These are phyloP conservation scores for Tolypocladium nubicola DNA, from an alignment of 2,329 filamentous ascomycete genomes.

Conservation along the genomic window DNA sequence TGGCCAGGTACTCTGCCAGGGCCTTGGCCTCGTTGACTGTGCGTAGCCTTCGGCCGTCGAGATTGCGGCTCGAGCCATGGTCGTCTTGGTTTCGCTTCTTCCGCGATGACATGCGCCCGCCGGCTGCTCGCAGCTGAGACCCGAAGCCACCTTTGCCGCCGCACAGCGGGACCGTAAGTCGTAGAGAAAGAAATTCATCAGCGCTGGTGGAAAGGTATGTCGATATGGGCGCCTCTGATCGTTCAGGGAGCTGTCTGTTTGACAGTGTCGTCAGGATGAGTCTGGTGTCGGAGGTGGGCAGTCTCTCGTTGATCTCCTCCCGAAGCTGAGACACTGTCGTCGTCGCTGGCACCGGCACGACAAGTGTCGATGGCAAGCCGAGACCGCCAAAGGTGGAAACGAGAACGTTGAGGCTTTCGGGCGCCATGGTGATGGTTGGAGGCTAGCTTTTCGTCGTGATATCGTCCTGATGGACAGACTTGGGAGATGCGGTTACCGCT, in stretches of 20 bases:
- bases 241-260: constrained; percentile 56
- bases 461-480: neutral
- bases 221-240: constrained; percentile 45
- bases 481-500: neutral
- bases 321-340: constrained; percentile 60
- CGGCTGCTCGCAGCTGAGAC: constrained; percentile 89
- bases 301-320: constrained; percentile 47
- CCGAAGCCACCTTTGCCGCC: constrained; percentile 98
- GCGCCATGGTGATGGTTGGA: constrained; percentile 34
- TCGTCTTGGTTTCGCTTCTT: constrained; percentile 81
- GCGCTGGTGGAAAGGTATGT: constrained; percentile 44
- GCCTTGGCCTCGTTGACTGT: constrained; percentile 95
- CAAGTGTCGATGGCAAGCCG: constrained; percentile 70
- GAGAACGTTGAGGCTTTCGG: constrained; percentile 63
- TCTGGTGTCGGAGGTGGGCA: constrained; percentile 45
- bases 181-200: constrained; percentile 70
- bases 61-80: constrained; percentile 83
- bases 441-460: neutral
- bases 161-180: constrained; percentile 66
- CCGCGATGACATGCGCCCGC: constrained; percentile 93
- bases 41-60: constrained; percentile 80
- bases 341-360: constrained; percentile 58
- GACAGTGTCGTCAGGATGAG: constrained; percentile 75
- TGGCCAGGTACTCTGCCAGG: constrained; percentile 84
- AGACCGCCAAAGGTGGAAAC: constrained; percentile 77